Conservation (phyloP, 345 rosid genomes). For the Adansonia digitata region DNA sequence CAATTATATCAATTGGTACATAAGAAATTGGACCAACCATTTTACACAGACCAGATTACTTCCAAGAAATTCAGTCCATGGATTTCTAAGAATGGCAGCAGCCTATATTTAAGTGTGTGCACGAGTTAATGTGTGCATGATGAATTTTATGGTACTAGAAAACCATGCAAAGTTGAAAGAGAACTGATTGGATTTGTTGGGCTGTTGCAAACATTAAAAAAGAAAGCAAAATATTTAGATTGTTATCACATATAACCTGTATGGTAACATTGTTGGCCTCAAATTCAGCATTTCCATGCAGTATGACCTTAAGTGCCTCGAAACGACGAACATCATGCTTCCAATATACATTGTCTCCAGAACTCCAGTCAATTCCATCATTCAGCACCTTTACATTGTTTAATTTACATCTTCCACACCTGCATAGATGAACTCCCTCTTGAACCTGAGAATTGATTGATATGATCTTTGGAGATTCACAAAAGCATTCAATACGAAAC, state of each 20-base stretch:
- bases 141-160: neutral
- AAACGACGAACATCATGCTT: conserved; percentile 64
- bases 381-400: conserved; percentile 67
- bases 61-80: neutral
- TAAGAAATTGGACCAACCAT: neutral
- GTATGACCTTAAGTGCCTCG: conserved; percentile 59
- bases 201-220: neutral
- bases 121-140: neutral
- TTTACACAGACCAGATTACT: neutral
- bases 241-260: conserved; percentile 40
- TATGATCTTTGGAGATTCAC: neutral
- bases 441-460: conserved; percentile 8
- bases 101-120: neutral
- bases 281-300: conserved; percentile 91
- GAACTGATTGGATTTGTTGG: neutral
- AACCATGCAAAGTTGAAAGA: neutral
- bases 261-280: conserved; percentile 70
- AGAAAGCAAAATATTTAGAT: neutral
- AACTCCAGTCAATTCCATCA: conserved; percentile 78
- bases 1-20: neutral
- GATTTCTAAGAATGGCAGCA: neutral
- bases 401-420: conserved; percentile 87
- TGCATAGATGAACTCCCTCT: conserved; percentile 18
- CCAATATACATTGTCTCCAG: conserved; percentile 71
- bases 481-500: conserved; percentile 28